Base-by-base conservation (phyloP, 352 stramenopile genomes). In the Globisporangium takayamanum region DNA sequence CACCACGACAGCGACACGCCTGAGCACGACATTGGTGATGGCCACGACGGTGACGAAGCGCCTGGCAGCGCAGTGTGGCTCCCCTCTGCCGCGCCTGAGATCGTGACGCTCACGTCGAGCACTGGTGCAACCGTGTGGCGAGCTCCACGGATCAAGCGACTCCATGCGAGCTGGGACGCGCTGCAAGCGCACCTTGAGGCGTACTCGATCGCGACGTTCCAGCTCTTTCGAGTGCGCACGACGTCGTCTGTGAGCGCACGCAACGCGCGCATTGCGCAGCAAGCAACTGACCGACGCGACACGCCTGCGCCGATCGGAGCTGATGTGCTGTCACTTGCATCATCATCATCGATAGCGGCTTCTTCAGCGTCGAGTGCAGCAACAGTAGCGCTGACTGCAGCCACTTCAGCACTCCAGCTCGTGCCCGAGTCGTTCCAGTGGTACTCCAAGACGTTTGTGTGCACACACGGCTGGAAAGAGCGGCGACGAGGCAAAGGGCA, bases 381-480 rank as follows among this genome's bases (percentile, higher is more conserved):
- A 12, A 28, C n/a, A 14, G 44, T 49, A 10, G 42, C 22, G 26
- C 18, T 25, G 2, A 3, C 36, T 15, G 36, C 52, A 14, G 16
- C 11, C 5, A 6, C 53, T 56, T 8, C 50, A 3, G 22, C 46
- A 0, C 39, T 55, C 1, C 71, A 79, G 49, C 57, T 88, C 5
- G 69, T 88, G 12, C 81, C 81, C 3, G 65, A 78, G 14, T 64
- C 63, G 15, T 88, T 74, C 33, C 71, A 88, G 52, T 92, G 79
- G 79, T 92, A 92, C 54, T 88, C 79, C 10, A 92, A 92, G 62
- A 92, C 81, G 2, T 89, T 87, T 44, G 58, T 92, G 25, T 92
- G 81, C 51, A 92, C 81, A 3, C 79, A 92, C 52, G 81, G 81
- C 1, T 89, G 79, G 81, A 89, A 92, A 50, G 72, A 78, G 51